Evolutionary conservation across 192 early-diverging fungal species (phyloP).

Genomic region (Coemansia sp.): DNA sequence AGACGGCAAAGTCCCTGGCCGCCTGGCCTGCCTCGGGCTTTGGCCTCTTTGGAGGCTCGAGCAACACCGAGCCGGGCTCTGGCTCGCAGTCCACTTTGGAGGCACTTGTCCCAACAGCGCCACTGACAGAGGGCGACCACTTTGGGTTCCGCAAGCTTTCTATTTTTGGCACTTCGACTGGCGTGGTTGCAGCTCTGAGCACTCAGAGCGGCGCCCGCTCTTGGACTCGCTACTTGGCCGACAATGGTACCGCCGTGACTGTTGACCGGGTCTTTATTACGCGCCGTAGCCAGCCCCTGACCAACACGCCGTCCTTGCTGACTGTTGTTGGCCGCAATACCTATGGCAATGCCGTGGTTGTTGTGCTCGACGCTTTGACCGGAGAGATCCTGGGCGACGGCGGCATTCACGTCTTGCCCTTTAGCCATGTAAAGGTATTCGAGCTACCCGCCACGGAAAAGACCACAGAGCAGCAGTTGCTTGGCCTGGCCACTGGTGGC

Average conservation of each 20-base stretch:
- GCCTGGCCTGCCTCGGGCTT: slow-evolving; percentile 55
- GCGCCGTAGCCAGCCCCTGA: slow-evolving; percentile 33
- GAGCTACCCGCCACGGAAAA: slow-evolving; percentile 61
- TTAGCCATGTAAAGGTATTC: slow-evolving; percentile 56
- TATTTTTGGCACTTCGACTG: slow-evolving; percentile 73
- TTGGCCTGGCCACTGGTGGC: slow-evolving; percentile 26
- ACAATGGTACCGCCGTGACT: slow-evolving; percentile 17
- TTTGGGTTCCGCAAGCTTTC: slow-evolving; percentile 89
- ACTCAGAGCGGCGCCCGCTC: slow-evolving; percentile 73
- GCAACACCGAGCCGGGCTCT: slow-evolving; percentile 1
- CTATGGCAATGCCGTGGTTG: slow-evolving; percentile 35
- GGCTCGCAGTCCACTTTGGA: slow-evolving; percentile 12
- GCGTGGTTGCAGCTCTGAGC: slow-evolving; percentile 83
- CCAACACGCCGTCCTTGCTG: slow-evolving; percentile 28
- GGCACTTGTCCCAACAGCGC: slow-evolving; percentile 3
- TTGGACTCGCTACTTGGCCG: slow-evolving; percentile 69
- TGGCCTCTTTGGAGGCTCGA: slow-evolving; percentile 36
- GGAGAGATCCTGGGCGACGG: slow-evolving; percentile 16
- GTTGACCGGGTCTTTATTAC: slow-evolving; percentile 41
- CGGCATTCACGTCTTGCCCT: slow-evolving; percentile 19
- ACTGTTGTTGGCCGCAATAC: slow-evolving; percentile 35
- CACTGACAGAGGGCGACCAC: slow-evolving; percentile 35
- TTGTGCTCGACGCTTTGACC: slow-evolving; percentile 36
- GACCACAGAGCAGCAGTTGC: slow-evolving; percentile 27
- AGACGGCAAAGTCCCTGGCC: slow-evolving; percentile 42